phyloP scores from a whole-genome alignment of 1,139 yeast genomes.

The Fermentozyma sake region DNA sequence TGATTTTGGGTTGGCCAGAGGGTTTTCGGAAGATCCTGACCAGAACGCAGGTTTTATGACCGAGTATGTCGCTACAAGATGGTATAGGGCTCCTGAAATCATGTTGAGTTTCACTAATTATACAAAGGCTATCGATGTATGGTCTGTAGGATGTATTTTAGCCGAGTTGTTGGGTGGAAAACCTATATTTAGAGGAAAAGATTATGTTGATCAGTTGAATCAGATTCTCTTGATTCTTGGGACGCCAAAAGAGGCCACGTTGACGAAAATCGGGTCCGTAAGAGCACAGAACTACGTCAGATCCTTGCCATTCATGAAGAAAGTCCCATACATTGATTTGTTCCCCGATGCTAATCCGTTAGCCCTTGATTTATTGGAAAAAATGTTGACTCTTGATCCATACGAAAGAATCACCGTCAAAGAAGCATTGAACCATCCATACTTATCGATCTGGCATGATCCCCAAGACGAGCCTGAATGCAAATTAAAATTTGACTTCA shows the following conservation, averaged over 20 bases:
- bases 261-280: slow-evolving; percentile 78
- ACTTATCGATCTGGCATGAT: slow-evolving; percentile 91
- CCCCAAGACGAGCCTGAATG: slow-evolving; percentile 93
- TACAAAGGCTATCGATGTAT: slow-evolving; percentile 91
- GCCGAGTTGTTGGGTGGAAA: slow-evolving; percentile 92
- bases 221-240: slow-evolving; percentile 84
- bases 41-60: slow-evolving; percentile 89
- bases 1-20: slow-evolving; percentile 95
- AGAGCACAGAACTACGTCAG: slow-evolving; percentile 92
- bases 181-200: slow-evolving; percentile 90
- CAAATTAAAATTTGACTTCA: slow-evolving; percentile 76
- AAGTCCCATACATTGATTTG: slow-evolving; percentile 65
- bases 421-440: slow-evolving; percentile 86
- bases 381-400: slow-evolving; percentile 87
- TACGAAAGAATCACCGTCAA: slow-evolving; percentile 81
- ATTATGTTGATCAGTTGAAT: slow-evolving; percentile 91
- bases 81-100: slow-evolving; percentile 98
- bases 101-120: slow-evolving; percentile 91
- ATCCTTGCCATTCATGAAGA: slow-evolving; percentile 78
- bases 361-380: slow-evolving; percentile 78
- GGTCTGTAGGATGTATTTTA: slow-evolving; percentile 96
- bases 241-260: slow-evolving; percentile 82
- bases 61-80: slow-evolving; percentile 95
- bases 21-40: slow-evolving; percentile 81
- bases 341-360: slow-evolving; percentile 85